Evolutionary conservation across 306 rosid species (phyloP).

Genomic region (Cajanus cajan): DNA sequence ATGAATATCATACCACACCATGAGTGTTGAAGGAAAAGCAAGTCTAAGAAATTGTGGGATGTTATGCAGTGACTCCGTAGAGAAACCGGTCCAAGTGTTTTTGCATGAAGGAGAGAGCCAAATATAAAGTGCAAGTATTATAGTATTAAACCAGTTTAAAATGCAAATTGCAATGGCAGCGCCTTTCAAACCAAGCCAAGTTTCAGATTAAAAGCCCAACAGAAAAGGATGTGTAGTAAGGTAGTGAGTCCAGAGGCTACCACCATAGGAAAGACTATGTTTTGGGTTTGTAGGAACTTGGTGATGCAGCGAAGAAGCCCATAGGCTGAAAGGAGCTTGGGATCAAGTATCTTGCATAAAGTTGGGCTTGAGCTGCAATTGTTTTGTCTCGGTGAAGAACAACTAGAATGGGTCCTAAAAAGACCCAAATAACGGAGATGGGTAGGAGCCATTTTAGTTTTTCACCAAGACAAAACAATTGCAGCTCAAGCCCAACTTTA

Average conservation of each 20-base stretch:
- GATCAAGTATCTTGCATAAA: constrained; percentile 54
- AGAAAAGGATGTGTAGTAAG: constrained; percentile 42
- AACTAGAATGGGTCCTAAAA: constrained; percentile 49
- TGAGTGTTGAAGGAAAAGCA: constrained; percentile 63
- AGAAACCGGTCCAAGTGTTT: constrained; percentile 70
- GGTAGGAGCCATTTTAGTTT: constrained; percentile 62
- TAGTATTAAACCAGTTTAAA: constrained; percentile 58
- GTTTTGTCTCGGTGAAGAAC: constrained; percentile 49
- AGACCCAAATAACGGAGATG: constrained; percentile 44
- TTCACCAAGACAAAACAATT: constrained; percentile 50
- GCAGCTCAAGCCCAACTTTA: constrained; percentile 55
- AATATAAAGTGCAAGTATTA: constrained; percentile 50
- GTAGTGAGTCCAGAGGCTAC: constrained; percentile 43
- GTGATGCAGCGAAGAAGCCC: constrained; percentile 58
- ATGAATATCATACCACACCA: constrained; percentile 44
- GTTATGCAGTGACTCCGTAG: constrained; percentile 48
- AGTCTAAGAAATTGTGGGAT: constrained; percentile 47
- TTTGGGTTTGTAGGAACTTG: constrained; percentile 69
- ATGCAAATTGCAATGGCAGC: constrained; percentile 61
- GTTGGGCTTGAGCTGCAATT: constrained; percentile 54
- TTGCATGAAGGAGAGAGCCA: constrained; percentile 55
- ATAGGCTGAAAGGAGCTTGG: constrained; percentile 63
- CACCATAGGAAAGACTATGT: constrained; percentile 70
- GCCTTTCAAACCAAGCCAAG: constrained; percentile 60
- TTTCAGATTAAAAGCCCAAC: constrained; percentile 61